Conservation (phyloP, 768 basidiomycete genomes). For the Termitomyces sp. region DNA sequence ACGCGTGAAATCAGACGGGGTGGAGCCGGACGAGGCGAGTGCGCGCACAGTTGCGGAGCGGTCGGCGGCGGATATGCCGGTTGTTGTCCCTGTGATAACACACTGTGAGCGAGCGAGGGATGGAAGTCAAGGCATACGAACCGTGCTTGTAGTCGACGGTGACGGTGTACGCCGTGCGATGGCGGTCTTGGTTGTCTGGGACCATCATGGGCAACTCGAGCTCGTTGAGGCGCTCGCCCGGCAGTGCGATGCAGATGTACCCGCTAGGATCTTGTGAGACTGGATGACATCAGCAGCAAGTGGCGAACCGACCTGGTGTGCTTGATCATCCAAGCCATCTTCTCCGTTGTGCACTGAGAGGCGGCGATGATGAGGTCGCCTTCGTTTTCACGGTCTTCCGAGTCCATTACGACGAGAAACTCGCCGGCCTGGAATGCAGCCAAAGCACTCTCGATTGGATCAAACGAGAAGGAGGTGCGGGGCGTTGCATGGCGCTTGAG, state of each 20-base stretch:
- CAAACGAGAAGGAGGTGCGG: constrained; percentile 54
- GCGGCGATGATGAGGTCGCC: constrained; percentile 93
- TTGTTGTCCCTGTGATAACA: constrained; percentile 64
- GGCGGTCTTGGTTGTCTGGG: constrained; percentile 81
- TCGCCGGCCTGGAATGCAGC: constrained; percentile 73
- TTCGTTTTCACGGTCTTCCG: constrained; percentile 93
- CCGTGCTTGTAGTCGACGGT: constrained; percentile 93
- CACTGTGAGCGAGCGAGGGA: constrained; percentile 1
- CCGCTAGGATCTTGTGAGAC: constrained; percentile 47
- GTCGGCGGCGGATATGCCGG: constrained; percentile 96
- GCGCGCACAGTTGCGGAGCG: constrained; percentile 82
- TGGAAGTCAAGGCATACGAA: constrained; percentile 25
- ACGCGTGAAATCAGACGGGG: constrained; percentile 71
- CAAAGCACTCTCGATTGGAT: constrained; percentile 75
- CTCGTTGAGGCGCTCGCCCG: constrained; percentile 64
- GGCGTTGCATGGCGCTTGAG: constrained; percentile 14
- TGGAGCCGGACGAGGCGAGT: constrained; percentile 56
- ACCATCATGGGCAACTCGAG: constrained; percentile 94
- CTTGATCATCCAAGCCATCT: constrained; percentile 99
- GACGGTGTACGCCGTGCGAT: constrained; percentile 91
- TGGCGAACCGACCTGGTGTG: constrained; percentile 71
- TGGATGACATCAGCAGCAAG: background rate
- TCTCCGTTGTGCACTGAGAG: constrained; percentile 79
- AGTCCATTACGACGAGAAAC: constrained; percentile 97
- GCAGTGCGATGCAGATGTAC: constrained; percentile 87